phyloP scores from a whole-genome alignment of 2,329 filamentous ascomycete species.

The Mycosphaerelloides madeirae region DNA sequence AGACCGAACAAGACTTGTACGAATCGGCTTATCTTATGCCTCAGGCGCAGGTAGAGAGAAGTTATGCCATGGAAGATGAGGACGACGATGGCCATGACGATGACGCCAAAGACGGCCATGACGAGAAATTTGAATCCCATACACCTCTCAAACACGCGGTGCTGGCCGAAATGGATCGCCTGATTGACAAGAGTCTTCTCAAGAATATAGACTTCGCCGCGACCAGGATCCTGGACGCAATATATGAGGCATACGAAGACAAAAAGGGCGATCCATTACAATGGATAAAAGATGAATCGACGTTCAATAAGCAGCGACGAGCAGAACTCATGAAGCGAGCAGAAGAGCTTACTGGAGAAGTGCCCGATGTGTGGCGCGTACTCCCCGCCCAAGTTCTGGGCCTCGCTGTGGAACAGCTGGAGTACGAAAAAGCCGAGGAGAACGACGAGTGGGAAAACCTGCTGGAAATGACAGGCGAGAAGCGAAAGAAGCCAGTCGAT shows the following conservation, averaged over 20 bases:
- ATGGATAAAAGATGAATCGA: no score
- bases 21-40: constrained; percentile 28
- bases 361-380: no score
- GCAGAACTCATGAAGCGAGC: constrained; percentile 2
- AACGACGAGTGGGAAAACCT: constrained; percentile 13
- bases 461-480: constrained; percentile 5
- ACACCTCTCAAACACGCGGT: no score
- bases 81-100: background rate
- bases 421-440: constrained; percentile 4
- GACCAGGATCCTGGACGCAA: no score
- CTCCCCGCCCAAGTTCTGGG: no score
- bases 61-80: background rate
- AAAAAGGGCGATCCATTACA: no score
- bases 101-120: no score
- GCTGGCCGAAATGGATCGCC: no score
- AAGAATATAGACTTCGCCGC: no score
- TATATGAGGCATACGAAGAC: no score
- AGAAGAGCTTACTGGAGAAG: constrained; percentile 1
- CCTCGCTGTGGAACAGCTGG: constrained; percentile 6
- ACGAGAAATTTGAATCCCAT: no score
- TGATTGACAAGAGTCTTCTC: no score
- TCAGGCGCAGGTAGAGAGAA: background rate
- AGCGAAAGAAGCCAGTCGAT: background rate
- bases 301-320: background rate
- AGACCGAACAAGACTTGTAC: constrained; percentile 52